Base-by-base conservation (phyloP, 2,329 filamentous ascomycete genomes). In the Celoporthe dispersa region DNA sequence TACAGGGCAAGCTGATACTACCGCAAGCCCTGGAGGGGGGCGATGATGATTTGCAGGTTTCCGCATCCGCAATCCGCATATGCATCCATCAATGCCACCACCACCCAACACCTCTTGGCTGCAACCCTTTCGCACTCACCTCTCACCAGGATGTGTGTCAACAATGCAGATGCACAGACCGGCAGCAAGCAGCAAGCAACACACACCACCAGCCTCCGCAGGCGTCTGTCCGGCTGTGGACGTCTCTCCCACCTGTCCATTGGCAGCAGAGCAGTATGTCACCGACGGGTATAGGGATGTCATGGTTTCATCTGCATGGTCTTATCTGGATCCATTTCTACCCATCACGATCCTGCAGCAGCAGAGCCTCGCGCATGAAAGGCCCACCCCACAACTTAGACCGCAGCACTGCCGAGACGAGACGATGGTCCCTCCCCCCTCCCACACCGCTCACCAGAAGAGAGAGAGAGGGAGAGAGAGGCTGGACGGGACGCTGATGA, bases 41-140 rank as follows among this genome's bases (percentile, higher is more conserved):
- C 48, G 28, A 33, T 28, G n/a, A 35, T 70, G 68, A 70, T 72
- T 70, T 71, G 68, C 68, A 53, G 65, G 35, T 48, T 59, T 39
- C 33, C 65, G 44, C 59, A 35, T 28, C 51, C 22, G 44, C 44
- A 48, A 48, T 48, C 44, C 53, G 37, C 37, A 39, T 39, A 12
- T 22, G 19, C 33, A 60, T 37, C 33, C 19, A n/a, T 33, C 33
- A 37, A 31, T 41, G 9, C 19, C 11, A 2, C 25, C n/a, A 3
- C 11, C 9, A 51, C 64, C 51, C 65, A 61, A 3, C 44, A 35
- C 22, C 33, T 63, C 12, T 7, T 66, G 68, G 60, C 66, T 66
- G 70, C 70, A 44, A 22, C 41, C 41, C 16, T 22, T 53, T 53
- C 3, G 8, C 9, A 14, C n/a, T 12, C n/a, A 28, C 41, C 35